Percentiles rank a stretch among this genome's conserved stretches.
Evolutionary conservation across 1,284 basidiomycete genomes (phyloP).

Genomic region (Termitomyces sp.): DNA sequence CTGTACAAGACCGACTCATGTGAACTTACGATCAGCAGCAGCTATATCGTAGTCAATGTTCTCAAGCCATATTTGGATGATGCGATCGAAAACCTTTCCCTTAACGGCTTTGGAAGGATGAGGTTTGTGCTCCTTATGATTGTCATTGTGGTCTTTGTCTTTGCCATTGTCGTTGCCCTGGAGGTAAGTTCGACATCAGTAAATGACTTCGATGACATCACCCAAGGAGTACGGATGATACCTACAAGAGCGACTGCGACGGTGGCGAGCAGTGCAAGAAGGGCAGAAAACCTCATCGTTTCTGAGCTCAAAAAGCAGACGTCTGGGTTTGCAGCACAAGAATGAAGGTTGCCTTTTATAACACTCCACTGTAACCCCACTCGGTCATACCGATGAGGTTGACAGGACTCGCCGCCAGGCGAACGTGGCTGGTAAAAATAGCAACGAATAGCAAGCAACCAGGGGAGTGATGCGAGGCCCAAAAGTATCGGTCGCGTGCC

Average conservation of each 20-base stretch:
- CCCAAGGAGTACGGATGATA: not conserved
- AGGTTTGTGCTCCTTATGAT: not conserved
- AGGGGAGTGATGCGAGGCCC: too few relatives aligned
- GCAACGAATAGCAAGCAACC: not conserved
- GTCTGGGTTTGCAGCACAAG: not conserved
- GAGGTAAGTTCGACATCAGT: not conserved
- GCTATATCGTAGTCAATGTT: slow-evolving; percentile 47
- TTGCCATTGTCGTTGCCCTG: not conserved
- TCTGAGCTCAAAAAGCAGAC: not conserved
- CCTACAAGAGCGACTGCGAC: not conserved
- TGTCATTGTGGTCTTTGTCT: not conserved
- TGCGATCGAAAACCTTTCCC: slow-evolving; percentile 42
- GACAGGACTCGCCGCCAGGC: not conserved
- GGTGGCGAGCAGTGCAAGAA: not conserved
- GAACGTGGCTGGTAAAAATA: not conserved
- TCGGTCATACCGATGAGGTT: not conserved
- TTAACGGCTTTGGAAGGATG: slow-evolving; percentile 21
- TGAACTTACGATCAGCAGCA: slow-evolving; percentile 10
- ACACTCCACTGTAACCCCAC: not conserved
- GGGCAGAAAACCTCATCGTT: not conserved
- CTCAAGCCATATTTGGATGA: slow-evolving; percentile 53
- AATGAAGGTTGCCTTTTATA: not conserved
- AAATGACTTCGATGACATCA: not conserved
- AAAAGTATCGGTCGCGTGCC: too few relatives aligned
- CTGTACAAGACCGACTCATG: not conserved